phyloP scores from a whole-genome alignment of 257 asterid genomes.

The Asclepias syriaca region DNA sequence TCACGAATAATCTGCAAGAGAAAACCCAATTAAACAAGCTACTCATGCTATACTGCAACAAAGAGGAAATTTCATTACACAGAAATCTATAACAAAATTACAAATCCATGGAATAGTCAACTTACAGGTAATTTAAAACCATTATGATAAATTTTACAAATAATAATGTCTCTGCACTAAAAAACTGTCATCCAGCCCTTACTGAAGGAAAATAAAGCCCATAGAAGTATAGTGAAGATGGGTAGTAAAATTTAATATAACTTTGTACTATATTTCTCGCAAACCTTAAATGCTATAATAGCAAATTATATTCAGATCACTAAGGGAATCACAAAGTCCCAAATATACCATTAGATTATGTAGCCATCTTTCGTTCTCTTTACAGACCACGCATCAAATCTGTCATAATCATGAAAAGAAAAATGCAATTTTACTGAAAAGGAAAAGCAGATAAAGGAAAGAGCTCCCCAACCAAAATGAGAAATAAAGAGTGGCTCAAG shows the following conservation, averaged over 20 bases:
- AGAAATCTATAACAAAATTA: background rate
- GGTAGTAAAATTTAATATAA: background rate
- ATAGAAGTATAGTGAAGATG: background rate
- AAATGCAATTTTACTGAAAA: background rate
- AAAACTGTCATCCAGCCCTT: background rate
- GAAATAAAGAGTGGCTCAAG: background rate
- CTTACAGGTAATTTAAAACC: background rate
- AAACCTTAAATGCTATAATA: background rate
- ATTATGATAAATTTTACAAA: background rate
- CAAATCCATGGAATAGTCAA: background rate
- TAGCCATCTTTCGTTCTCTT: background rate
- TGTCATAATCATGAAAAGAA: background rate
- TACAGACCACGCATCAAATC: background rate
- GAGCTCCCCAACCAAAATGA: background rate
- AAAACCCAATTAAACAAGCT: background rate
- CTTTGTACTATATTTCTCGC: background rate
- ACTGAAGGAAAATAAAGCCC: background rate
- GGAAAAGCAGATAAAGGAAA: background rate
- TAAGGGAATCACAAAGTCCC: background rate
- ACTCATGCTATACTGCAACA: background rate
- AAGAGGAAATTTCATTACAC: background rate
- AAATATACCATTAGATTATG: background rate
- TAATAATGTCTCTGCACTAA: background rate
- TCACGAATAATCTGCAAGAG: constrained; percentile 60
- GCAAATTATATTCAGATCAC: background rate